A percentile compares a stretch with the other conserved stretches of the same genome.
Evolutionary conservation across 2,329 filamentous ascomycete species (phyloP).

Genomic region (Calonectria pteridis): DNA sequence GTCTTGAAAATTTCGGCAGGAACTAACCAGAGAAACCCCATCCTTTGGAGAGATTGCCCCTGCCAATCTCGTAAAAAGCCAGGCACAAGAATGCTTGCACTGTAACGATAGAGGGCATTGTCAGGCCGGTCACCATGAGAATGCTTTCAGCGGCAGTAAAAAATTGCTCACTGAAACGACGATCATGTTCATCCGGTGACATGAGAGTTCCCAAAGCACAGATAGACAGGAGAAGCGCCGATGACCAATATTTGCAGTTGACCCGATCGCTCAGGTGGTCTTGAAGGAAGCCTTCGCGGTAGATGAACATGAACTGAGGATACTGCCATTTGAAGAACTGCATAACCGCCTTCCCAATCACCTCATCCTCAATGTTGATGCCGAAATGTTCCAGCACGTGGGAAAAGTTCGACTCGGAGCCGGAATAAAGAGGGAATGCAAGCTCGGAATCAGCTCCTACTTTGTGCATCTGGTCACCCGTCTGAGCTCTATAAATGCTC

Average conservation of each 20-base stretch:
- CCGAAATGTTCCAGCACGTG: constrained; percentile 40
- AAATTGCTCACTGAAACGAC: constrained; percentile 33
- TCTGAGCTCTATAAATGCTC: constrained; percentile 42
- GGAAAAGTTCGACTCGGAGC: constrained; percentile 28
- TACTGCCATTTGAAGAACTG: constrained; percentile 48
- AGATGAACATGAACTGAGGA: constrained; percentile 49
- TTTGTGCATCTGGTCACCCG: constrained; percentile 13
- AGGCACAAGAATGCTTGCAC: constrained; percentile 45
- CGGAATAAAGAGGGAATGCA: constrained; percentile 6
- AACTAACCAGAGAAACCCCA: constrained; percentile 44
- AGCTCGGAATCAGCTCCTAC: neutral
- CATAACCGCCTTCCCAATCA: constrained; percentile 34
- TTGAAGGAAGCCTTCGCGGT: constrained; percentile 45
- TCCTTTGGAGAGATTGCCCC: constrained; percentile 44
- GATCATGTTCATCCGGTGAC: constrained; percentile 23
- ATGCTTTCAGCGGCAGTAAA: constrained; percentile 43
- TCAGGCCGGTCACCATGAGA: constrained; percentile 40
- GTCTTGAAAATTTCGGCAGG: neutral
- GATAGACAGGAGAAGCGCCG: constrained; percentile 37
- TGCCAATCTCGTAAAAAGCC: constrained; percentile 45
- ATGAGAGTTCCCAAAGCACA: constrained; percentile 41
- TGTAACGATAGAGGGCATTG: constrained; percentile 36
- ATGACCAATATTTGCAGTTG: constrained; percentile 46
- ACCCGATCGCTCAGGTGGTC: constrained; percentile 38
- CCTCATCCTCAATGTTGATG: constrained; percentile 37